phyloP scores from a whole-genome alignment of 306 rosid genomes.

The Crotalaria pallida region DNA sequence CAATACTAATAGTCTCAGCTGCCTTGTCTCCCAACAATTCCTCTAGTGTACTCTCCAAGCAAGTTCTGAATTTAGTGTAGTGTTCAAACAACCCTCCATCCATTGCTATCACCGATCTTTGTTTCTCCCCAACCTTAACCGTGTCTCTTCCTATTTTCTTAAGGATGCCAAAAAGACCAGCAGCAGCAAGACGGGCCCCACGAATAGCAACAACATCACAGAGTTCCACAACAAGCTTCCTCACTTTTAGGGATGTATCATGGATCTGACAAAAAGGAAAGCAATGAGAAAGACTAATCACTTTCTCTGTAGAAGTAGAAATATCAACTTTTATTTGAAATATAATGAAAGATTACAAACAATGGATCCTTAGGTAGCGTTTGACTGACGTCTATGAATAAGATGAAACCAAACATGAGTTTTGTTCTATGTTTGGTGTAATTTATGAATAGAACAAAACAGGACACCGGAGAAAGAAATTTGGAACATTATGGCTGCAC shows the following conservation, averaged over 20 bases:
- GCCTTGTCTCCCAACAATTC: slow-evolving; percentile 78
- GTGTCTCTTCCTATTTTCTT: slow-evolving; percentile 88
- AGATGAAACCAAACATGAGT: too few relatives aligned
- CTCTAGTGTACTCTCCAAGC: slow-evolving; percentile 70
- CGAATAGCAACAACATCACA: slow-evolving; percentile 82
- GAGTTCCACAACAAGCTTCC: slow-evolving; percentile 53
- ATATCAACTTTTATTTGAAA: background rate
- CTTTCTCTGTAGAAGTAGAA: background rate
- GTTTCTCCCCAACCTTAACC: slow-evolving; percentile 56
- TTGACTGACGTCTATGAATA: too few relatives aligned
- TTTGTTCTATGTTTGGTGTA: too few relatives aligned
- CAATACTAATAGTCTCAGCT: slow-evolving; percentile 46
- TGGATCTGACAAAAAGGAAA: slow-evolving; percentile 45
- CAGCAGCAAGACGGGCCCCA: slow-evolving; percentile 85
- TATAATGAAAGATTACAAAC: background rate
- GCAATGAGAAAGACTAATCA: background rate
- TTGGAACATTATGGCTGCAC: too few relatives aligned
- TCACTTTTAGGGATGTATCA: slow-evolving; percentile 61
- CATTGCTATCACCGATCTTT: slow-evolving; percentile 69
- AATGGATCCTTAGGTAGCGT: background rate
- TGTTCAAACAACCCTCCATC: slow-evolving; percentile 96
- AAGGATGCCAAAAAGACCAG: slow-evolving; percentile 74
- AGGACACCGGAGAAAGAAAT: too few relatives aligned
- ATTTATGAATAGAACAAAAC: too few relatives aligned
- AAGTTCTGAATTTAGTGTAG: slow-evolving; percentile 60